phyloP scores from a whole-genome alignment of 2,329 filamentous ascomycete genomes.

The Trichoderma koningiopsis region DNA sequence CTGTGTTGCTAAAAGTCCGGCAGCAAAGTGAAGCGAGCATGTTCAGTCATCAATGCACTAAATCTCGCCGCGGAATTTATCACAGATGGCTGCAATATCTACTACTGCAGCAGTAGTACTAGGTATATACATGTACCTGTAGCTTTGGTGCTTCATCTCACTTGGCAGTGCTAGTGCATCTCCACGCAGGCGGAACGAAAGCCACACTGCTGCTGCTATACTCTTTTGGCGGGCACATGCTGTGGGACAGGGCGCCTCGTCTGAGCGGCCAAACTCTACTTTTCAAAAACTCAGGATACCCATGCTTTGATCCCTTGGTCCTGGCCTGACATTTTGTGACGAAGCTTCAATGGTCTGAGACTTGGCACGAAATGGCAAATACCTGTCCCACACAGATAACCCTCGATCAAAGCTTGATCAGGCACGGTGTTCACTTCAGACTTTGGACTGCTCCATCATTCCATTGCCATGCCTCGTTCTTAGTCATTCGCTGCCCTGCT shows the following conservation, averaged over 20 bases:
- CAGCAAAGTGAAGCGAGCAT: background rate
- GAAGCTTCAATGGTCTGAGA: conserved; percentile 22
- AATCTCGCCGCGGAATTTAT: background rate
- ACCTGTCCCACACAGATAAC: background rate
- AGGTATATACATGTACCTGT: background rate
- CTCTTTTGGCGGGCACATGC: background rate
- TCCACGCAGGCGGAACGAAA: background rate
- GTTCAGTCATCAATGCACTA: background rate
- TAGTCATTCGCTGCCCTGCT: background rate
- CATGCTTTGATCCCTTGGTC: conserved; percentile 4
- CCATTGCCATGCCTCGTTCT: background rate
- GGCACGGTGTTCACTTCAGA: background rate
- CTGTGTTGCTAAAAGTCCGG: background rate
- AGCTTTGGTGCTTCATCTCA: background rate
- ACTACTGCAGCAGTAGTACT: too few species aligned
- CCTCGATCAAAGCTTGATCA: background rate
- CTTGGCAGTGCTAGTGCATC: background rate
- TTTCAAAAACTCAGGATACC: conserved; percentile 5
- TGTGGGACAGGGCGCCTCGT: conserved; percentile 15
- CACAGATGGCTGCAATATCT: conserved; percentile 4
- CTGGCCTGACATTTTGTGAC: conserved; percentile 15
- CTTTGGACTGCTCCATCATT: background rate
- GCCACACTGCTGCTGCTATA: background rate
- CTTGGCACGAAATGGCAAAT: background rate
- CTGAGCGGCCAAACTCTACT: conserved; percentile 7